phyloP scores from a whole-genome alignment of 2,329 filamentous ascomycete genomes.

The Lecanosticta acicola region DNA sequence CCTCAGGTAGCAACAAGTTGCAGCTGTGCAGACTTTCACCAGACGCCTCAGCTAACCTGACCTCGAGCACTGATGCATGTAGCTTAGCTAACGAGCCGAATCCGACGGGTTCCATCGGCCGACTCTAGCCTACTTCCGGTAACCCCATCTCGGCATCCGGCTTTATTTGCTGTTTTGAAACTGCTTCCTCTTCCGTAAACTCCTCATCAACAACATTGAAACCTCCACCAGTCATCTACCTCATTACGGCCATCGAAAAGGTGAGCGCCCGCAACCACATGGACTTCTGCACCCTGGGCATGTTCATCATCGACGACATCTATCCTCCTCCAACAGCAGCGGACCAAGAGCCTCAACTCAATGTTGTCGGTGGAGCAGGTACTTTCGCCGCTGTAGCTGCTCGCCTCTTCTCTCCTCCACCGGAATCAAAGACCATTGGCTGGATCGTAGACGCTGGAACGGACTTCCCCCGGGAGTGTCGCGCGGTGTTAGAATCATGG shows the following conservation, averaged over 20 bases:
- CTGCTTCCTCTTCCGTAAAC: no score
- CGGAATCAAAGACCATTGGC: conserved; percentile 62
- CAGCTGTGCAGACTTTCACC: no score
- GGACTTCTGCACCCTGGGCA: conserved; percentile 56
- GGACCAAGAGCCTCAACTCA: conserved; percentile 50
- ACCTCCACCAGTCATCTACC: no score
- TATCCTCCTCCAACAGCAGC: conserved; percentile 69
- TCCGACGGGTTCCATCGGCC: no score
- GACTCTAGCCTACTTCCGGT: no score
- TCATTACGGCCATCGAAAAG: no score
- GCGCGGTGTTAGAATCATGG: conserved; percentile 64
- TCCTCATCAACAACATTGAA: no score
- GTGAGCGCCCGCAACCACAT: conserved; percentile 26
- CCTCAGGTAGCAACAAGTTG: background rate
- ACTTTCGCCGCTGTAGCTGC: conserved; percentile 83
- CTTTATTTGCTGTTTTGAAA: no score
- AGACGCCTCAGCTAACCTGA: no score
- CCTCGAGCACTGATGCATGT: no score
- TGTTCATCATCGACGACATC: conserved; percentile 72
- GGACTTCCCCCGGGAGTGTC: conserved; percentile 71
- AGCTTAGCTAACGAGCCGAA: no score
- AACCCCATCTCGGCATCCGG: no score
- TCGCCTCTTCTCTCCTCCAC: conserved; percentile 75
- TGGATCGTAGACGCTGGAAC: conserved; percentile 89
- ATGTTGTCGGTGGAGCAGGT: conserved; percentile 84